A percentile compares a stretch with the other conserved stretches of the same genome.
These are phyloP conservation scores for Pharnaceum exiguum DNA, from an alignment of 148 eudicot genomes.

Conservation along the genomic window DNA sequence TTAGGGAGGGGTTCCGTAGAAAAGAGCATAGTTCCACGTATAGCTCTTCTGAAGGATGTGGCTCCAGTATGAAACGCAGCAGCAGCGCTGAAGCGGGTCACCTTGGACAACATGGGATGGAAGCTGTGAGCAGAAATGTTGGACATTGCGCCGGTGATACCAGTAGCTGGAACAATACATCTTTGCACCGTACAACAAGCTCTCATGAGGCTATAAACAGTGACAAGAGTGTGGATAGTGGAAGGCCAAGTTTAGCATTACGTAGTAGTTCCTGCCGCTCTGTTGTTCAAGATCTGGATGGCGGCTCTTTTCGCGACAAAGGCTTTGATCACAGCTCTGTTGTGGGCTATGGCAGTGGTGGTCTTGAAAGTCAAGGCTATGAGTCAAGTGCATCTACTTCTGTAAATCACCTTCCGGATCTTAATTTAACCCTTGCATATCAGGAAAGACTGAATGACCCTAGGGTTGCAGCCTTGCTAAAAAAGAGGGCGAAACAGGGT, in stretches of 20 bases:
- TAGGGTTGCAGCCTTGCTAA: constrained; percentile 72
- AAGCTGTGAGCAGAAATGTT: constrained; percentile 25
- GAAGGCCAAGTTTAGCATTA: constrained; percentile 84
- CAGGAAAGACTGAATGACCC: constrained; percentile 93
- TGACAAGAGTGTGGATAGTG: constrained; percentile 92
- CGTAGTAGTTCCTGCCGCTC: constrained; percentile 91
- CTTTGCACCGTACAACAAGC: constrained; percentile 29
- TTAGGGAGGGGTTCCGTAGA: constrained; percentile 85
- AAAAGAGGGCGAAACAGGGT: constrained; percentile 63
- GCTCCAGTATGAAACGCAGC: constrained; percentile 91
- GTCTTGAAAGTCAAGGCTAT: constrained; percentile 87
- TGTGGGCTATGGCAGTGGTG: constrained; percentile 73
- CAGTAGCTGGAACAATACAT: constrained; percentile 50
- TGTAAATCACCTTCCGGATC: constrained; percentile 64
- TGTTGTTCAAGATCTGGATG: constrained; percentile 80
- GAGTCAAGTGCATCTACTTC: constrained; percentile 85
- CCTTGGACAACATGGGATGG: constrained; percentile 61
- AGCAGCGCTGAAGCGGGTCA: constrained; percentile 96
- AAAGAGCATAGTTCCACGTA: constrained; percentile 91
- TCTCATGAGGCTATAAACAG: constrained; percentile 79
- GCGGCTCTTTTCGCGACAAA: constrained; percentile 64
- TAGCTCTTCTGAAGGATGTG: constrained; percentile 95
- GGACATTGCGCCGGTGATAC: constrained; percentile 64
- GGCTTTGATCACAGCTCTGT: constrained; percentile 52
- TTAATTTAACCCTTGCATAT: constrained; percentile 74